These are phyloP conservation scores for Lactuca sativa DNA, from an alignment of 129 eudicot species.

Conservation along the genomic window DNA sequence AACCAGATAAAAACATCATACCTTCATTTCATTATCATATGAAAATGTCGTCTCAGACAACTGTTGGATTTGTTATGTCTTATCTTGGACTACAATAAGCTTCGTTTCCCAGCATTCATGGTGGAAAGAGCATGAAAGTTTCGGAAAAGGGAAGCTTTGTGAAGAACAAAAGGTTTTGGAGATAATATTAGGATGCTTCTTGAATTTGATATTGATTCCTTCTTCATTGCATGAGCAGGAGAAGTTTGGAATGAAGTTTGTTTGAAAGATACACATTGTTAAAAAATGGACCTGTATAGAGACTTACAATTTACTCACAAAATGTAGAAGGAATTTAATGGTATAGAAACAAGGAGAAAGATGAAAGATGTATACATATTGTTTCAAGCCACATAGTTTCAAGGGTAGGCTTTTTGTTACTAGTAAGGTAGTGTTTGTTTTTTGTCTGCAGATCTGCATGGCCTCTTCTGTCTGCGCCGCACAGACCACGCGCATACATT, in stretches of 20 bases:
- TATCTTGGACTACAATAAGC: constrained; percentile 44
- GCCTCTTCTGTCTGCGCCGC: no score
- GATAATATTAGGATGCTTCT: constrained; percentile 78
- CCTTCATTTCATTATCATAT: constrained; percentile 49
- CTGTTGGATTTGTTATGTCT: constrained; percentile 41
- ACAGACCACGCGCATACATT: no score
- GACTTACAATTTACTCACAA: no score
- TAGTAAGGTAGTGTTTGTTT: no score
- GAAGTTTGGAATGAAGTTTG: constrained; percentile 62
- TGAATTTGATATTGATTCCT: no score
- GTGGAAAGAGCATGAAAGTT: constrained; percentile 54
- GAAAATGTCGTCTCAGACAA: no score
- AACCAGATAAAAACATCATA: constrained; percentile 25
- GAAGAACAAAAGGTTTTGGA: constrained; percentile 84
- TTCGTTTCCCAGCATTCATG: constrained; percentile 46
- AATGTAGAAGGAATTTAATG: no score
- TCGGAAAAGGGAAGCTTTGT: constrained; percentile 61
- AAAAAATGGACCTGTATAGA: constrained; percentile 76
- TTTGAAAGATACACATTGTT: constrained; percentile 59
- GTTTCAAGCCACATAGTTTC: no score
- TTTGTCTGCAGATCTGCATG: no score
- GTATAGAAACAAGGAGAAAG: no score
- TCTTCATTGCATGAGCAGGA: constrained; percentile 60
- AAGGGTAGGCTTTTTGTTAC: no score
- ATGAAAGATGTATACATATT: no score